Conservation (phyloP, 1,284 basidiomycete species). For the Tylopilus orsonianus region DNA sequence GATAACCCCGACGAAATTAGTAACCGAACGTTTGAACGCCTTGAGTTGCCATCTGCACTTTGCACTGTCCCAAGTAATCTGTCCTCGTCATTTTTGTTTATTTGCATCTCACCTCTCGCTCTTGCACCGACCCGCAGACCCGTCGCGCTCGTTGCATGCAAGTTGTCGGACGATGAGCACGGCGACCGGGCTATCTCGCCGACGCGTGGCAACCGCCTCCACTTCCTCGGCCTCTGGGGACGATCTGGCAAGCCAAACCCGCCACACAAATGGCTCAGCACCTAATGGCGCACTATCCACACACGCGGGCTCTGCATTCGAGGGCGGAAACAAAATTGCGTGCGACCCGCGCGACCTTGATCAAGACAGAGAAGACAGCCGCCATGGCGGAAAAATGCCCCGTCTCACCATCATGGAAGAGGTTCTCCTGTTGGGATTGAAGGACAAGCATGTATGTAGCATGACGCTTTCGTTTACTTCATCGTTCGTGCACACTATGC, state of each 20-base stretch:
- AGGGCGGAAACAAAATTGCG: conserved; percentile 83
- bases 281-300: conserved; percentile 32
- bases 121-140: conserved; percentile 1
- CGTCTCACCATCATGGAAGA: conserved; percentile 96
- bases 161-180: conserved; percentile 38
- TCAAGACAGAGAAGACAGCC: conserved; percentile 69
- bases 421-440: conserved; percentile 86
- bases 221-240: conserved; percentile 35
- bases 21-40: conserved; percentile 8
- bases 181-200: conserved; percentile 50
- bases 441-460: conserved; percentile 78
- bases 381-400: conserved; percentile 73
- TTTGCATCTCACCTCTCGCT: conserved; percentile 4
- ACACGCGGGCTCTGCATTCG: conserved; percentile 78
- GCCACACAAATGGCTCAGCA: conserved; percentile 34
- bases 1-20: conserved; percentile 15
- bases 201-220: conserved; percentile 47
- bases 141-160: conserved; percentile 23
- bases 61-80: conserved; percentile 2
- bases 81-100: conserved; percentile 5
- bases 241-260: conserved; percentile 34
- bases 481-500: conserved; percentile 4
- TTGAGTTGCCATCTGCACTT: not conserved
- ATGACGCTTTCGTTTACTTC: not conserved
- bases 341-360: conserved; percentile 93